Evolutionary conservation across 2,329 filamentous ascomycete species (phyloP), one percentile per base, ranked within the genome.

Genomic region (Sporothrix sp.): DNA sequence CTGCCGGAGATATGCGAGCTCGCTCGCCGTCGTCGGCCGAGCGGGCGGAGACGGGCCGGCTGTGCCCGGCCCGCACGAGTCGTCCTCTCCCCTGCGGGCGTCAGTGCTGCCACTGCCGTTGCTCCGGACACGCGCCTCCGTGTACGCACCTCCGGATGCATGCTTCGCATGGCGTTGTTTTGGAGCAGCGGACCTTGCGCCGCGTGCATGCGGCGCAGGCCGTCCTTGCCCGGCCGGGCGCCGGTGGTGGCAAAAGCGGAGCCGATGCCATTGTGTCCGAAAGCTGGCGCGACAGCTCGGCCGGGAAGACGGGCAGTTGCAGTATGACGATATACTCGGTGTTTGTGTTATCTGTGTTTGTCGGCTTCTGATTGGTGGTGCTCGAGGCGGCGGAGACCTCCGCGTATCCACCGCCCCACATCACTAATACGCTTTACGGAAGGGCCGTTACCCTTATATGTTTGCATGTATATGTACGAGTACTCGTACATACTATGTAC

Each of bases 121-220:
- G 14, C 3, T n/a, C 14, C 5, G 9, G 8, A 46, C 1, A 20
- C 16, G 18, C 2, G 14, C 9, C 11, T 8, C 5, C 25, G 35
- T 39, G 14, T 18, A 37, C 50, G 36, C 37, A 57, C 57, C 57
- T 54, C 9, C 59, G 54, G 7, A 58, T 32, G 38, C 59, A 61
- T 7, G 59, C 60, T 27, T 54, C 57, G 40, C 59, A 61, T 10
- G 59, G 59, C 11, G 57, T 46, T 3, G 57, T 58, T 45, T 61
- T 61, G 48, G 55, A 58, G 40, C 59, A 61, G 33, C 52, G 54
- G 11, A 61, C 58, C 23, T 61, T 60, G 4, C 59, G 52, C 4
- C 59, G 57, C 2, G 58, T 60, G 28, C 59, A 61, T 1, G 56
- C 32, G 2, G 45, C 51, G 42, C 57, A 60, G n/a, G 58, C 54